A percentile compares a stretch with the other conserved stretches of the same genome.
These are phyloP conservation scores for Tuber melanosporum DNA, from an alignment of 495 filamentous ascomycete species.

Conservation along the genomic window DNA sequence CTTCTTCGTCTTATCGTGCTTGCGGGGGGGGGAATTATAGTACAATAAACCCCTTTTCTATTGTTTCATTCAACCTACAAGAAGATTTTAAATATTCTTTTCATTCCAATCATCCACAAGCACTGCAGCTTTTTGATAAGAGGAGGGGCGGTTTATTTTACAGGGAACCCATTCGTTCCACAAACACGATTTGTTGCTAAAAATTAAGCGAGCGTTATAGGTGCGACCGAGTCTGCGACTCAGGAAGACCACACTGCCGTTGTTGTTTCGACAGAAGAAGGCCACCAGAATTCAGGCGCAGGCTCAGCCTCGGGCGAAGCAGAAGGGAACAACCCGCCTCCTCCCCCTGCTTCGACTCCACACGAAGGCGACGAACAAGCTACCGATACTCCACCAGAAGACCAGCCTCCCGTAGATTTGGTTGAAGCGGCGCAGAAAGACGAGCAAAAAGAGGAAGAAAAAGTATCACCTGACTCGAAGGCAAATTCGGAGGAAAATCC, in stretches of 20 bases:
- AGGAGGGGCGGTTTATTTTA: conserved; percentile 4
- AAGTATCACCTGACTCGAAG: conserved; percentile 2
- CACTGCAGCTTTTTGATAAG: neutral
- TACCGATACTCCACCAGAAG: neutral
- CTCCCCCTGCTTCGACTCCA: neutral
- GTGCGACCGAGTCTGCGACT: conserved; percentile 4
- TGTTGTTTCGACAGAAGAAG: conserved; percentile 3
- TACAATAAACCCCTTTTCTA: neutral
- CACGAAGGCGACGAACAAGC: conserved; percentile 1
- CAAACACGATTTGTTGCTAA: conserved; percentile 2
- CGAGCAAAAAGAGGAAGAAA: conserved; percentile 1
- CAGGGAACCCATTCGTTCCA: neutral
- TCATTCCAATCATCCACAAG: neutral
- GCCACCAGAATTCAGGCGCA: neutral
- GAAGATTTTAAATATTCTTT: neutral
- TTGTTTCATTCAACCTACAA: neutral
- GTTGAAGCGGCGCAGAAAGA: neutral
- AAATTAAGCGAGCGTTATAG: conserved; percentile 1
- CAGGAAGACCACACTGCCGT: neutral
- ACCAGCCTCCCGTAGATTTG: conserved; percentile 2
- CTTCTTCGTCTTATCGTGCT: neutral
- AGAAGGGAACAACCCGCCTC: neutral
- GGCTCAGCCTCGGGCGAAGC: conserved; percentile 1
- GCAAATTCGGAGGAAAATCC: neutral
- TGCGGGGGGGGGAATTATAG: neutral